Evolutionary conservation across 768 basidiomycete genomes (phyloP).

Genomic region (Amanita phalloides): DNA sequence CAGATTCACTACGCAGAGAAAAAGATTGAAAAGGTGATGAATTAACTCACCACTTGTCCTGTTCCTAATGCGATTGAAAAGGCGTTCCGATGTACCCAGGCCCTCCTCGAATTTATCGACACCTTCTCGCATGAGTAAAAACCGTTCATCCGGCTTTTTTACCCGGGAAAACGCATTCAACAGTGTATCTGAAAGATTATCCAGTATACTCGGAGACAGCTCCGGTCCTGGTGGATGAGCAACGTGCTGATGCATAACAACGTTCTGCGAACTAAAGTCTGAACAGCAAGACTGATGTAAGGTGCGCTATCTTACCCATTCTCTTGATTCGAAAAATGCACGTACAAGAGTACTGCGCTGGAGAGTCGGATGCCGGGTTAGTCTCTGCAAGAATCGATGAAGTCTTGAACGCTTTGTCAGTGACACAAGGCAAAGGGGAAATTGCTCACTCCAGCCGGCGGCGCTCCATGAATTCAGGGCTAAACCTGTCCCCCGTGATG

Average conservation of each 20-base stretch:
- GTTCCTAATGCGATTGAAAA: conserved; percentile 68
- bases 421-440: neutral
- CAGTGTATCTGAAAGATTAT: conserved; percentile 92
- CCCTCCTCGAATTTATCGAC: conserved; percentile 98
- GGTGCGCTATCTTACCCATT: conserved; percentile 68
- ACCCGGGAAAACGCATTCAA: conserved; percentile 94
- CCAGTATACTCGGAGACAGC: conserved; percentile 69
- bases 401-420: conserved; percentile 39
- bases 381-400: conserved; percentile 82
- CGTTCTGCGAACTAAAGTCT: conserved; percentile 45
- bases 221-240: conserved; percentile 89
- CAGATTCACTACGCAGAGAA: conserved; percentile 40
- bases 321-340: conserved; percentile 92
- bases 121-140: conserved; percentile 81
- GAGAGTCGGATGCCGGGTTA: conserved; percentile 89
- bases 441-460: conserved; percentile 70
- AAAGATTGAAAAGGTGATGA: conserved; percentile 11
- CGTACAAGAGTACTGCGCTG: conserved; percentile 86
- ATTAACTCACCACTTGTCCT: conserved; percentile 76
- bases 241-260: conserved; percentile 93
- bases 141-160: conserved; percentile 94
- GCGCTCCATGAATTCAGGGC: conserved; percentile 93
- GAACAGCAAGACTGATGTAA: conserved; percentile 4
- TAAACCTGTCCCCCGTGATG: conserved; percentile 94
- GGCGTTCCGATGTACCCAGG: conserved; percentile 66